Evolutionary conservation across 305 asterid genomes (phyloP).

Genomic region (Caryopteris hybrid): DNA sequence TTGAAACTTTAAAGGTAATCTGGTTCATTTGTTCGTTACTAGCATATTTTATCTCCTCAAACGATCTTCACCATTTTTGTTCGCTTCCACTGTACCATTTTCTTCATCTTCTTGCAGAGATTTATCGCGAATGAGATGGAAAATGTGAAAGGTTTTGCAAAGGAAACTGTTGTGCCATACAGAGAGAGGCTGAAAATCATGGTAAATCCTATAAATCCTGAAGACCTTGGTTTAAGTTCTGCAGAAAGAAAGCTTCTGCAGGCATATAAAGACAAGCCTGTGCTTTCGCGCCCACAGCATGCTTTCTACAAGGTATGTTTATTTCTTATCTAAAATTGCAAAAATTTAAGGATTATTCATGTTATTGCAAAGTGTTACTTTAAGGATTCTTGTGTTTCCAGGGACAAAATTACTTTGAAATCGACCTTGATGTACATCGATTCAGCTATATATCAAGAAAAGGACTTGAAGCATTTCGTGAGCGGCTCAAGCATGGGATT

Average conservation of each 20-base stretch:
- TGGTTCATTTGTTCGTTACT: too few species aligned
- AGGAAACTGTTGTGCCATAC: conserved; percentile 56
- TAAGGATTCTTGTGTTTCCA: conserved; percentile 25
- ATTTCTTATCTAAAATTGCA: too few species aligned
- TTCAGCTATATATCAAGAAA: conserved; percentile 90
- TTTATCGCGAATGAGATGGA: conserved; percentile 64
- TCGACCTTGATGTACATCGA: conserved; percentile 91
- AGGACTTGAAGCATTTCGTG: conserved; percentile 79
- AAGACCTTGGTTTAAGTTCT: conserved; percentile 70
- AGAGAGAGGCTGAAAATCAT: conserved; percentile 81
- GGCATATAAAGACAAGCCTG: conserved; percentile 89
- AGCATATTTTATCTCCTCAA: too few species aligned
- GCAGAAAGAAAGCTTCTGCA: conserved; percentile 82
- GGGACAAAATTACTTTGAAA: conserved; percentile 82
- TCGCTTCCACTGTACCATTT: not conserved
- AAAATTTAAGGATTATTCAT: too few species aligned
- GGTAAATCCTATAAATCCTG: conserved; percentile 77
- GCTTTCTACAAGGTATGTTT: conserved; percentile 58
- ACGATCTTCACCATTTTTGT: not conserved
- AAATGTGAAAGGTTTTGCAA: conserved; percentile 54
- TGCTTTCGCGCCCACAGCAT: conserved; percentile 93
- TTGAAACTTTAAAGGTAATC: conserved; percentile 64
- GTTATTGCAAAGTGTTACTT: not conserved
- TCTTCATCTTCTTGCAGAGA: conserved; percentile 40
- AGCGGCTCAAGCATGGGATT: conserved; percentile 63